phyloP scores from a whole-genome alignment of 2,329 filamentous ascomycete species.

The Calonectria fujianensis region DNA sequence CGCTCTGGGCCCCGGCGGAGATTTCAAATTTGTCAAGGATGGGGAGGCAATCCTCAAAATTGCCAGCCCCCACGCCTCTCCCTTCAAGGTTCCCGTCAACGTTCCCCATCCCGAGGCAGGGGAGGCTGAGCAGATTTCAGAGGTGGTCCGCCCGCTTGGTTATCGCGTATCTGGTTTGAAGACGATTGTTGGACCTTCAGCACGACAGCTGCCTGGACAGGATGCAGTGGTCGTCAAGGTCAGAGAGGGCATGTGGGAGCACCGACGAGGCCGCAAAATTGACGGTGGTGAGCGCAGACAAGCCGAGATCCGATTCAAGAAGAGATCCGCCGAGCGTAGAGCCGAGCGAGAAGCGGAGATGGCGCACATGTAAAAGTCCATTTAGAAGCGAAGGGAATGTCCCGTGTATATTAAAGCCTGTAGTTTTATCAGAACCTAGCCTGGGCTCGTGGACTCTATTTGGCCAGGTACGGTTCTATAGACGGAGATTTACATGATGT shows the following conservation, averaged over 20 bases:
- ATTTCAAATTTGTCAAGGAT: slow-evolving; percentile 82
- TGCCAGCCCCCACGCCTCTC: slow-evolving; percentile 62
- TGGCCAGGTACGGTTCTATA: slow-evolving; percentile 19
- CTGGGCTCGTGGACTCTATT: slow-evolving; percentile 37
- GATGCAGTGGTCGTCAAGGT: slow-evolving; percentile 80
- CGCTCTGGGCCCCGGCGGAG: slow-evolving; percentile 86
- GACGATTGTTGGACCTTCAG: slow-evolving; percentile 84
- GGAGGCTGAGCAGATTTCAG: slow-evolving; percentile 46
- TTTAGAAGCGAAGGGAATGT: slow-evolving; percentile 43
- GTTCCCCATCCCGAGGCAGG: slow-evolving; percentile 68
- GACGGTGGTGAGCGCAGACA: slow-evolving; percentile 95
- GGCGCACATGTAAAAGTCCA: slow-evolving; percentile 56
- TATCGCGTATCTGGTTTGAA: slow-evolving; percentile 81
- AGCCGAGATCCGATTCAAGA: slow-evolving; percentile 91
- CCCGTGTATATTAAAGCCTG: slow-evolving; percentile 56
- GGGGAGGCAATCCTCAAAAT: slow-evolving; percentile 72
- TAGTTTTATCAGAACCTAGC: slow-evolving; percentile 55
- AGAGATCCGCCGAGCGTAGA: slow-evolving; percentile 85
- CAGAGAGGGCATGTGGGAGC: slow-evolving; percentile 95
- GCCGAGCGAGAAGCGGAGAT: slow-evolving; percentile 73
- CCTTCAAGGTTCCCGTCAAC: slow-evolving; percentile 71
- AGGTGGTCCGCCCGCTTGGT: slow-evolving; percentile 58
- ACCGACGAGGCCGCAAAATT: slow-evolving; percentile 90
- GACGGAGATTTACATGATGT: slow-evolving; percentile 24
- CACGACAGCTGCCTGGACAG: slow-evolving; percentile 80